Percentiles rank a stretch among this genome's conserved stretches.
phyloP scores from a whole-genome alignment of 345 rosid species.

The Eucalyptus marginata region DNA sequence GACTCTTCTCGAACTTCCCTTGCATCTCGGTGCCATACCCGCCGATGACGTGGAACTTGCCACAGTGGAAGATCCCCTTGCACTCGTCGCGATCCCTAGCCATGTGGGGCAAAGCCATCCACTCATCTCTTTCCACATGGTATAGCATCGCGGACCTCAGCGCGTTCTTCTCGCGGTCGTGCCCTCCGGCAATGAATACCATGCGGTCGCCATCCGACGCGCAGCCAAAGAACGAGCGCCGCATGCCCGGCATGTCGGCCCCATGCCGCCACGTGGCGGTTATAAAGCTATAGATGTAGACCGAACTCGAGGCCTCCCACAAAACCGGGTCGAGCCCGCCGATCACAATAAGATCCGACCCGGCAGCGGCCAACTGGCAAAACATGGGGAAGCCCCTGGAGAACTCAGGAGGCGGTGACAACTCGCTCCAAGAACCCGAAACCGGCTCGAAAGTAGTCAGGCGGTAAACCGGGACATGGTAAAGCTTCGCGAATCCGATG shows the following conservation, averaged over 20 bases:
- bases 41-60: constrained; percentile 64
- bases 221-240: constrained; percentile 52
- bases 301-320: constrained; percentile 43
- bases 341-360: constrained; percentile 49
- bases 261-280: constrained; percentile 57
- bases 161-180: constrained; percentile 59
- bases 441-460: constrained; percentile 38
- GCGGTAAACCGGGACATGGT: constrained; percentile 13
- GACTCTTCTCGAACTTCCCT: constrained; percentile 41
- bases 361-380: constrained; percentile 39
- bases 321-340: constrained; percentile 70
- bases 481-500: constrained; percentile 4
- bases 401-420: constrained; percentile 43
- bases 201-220: constrained; percentile 43
- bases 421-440: constrained; percentile 41
- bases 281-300: constrained; percentile 36
- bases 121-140: constrained; percentile 42
- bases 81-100: constrained; percentile 67
- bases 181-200: constrained; percentile 76
- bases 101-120: constrained; percentile 64
- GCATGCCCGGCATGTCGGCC: constrained; percentile 47
- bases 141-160: constrained; percentile 43
- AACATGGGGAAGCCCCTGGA: constrained; percentile 49
- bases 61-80: constrained; percentile 35
- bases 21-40: constrained; percentile 74